A percentile compares a stretch with the other conserved stretches of the same genome.
Conservation (phyloP, 345 rosid genomes). For the Lepidium didymum region DNA sequence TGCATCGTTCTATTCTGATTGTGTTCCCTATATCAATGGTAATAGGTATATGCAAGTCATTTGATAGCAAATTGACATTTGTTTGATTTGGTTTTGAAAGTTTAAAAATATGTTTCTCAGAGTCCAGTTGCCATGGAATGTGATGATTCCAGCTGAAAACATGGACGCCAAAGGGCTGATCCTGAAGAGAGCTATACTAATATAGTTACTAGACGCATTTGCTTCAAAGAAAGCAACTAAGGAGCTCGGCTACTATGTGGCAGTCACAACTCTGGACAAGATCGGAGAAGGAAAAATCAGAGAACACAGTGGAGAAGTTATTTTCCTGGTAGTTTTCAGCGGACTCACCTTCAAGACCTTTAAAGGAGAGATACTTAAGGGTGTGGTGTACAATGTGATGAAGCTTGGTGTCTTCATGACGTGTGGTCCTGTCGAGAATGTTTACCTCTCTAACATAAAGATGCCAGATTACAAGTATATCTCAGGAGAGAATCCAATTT, state of each 20-base stretch:
- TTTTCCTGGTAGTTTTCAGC: constrained; percentile 65
- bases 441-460: too few species aligned
- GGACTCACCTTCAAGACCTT: constrained; percentile 75
- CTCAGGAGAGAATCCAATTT: too few species aligned
- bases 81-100: neutral
- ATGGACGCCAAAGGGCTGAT: constrained; percentile 66
- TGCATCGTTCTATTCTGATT: neutral
- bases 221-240: constrained; percentile 55
- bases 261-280: constrained; percentile 53
- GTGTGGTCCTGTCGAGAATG: too few species aligned
- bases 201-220: constrained; percentile 56
- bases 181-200: constrained; percentile 56
- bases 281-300: constrained; percentile 76
- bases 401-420: constrained; percentile 54
- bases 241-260: constrained; percentile 63
- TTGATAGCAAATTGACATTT: neutral
- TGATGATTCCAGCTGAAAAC: constrained; percentile 57
- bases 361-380: constrained; percentile 69
- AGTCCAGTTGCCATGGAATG: constrained; percentile 74
- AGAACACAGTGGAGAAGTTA: constrained; percentile 58
- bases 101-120: constrained; percentile 56
- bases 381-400: constrained; percentile 60
- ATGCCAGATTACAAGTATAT: too few species aligned
- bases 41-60: neutral
- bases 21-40: neutral